phyloP scores from a whole-genome alignment of 2,329 filamentous ascomycete species.

The Leptodontidium sp. region DNA sequence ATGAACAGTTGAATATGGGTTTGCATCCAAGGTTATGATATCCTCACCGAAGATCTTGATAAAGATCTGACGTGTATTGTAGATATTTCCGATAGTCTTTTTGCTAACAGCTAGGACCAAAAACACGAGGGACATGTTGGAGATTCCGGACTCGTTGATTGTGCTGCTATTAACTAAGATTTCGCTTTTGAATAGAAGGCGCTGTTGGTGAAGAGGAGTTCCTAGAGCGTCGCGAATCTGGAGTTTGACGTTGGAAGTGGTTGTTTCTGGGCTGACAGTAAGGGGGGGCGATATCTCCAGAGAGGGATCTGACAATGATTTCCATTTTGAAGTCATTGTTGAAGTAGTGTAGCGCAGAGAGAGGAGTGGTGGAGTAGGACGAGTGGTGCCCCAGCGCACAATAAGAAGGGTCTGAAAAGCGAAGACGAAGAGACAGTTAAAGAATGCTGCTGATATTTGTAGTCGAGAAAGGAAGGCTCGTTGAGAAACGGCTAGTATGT shows the following conservation, averaged over 20 bases:
- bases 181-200: not conserved
- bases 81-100: conserved; percentile 26
- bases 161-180: not conserved
- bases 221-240: not conserved
- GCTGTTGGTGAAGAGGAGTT: not conserved
- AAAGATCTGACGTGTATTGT: not conserved
- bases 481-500: not conserved
- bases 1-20: not conserved
- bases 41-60: not conserved
- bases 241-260: not conserved
- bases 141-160: not conserved
- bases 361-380: no score
- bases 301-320: not conserved
- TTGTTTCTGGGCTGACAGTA: not conserved
- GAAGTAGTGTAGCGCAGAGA: no score
- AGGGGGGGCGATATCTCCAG: not conserved
- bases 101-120: not conserved
- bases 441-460: not conserved
- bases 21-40: not conserved
- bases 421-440: no score
- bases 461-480: not conserved
- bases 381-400: no score
- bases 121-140: not conserved
- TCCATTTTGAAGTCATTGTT: not conserved
- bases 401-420: no score